Evolutionary conservation across 305 asterid genomes (phyloP), one percentile per base, ranked within the genome.

Genomic region (Fraxinus greggii): DNA sequence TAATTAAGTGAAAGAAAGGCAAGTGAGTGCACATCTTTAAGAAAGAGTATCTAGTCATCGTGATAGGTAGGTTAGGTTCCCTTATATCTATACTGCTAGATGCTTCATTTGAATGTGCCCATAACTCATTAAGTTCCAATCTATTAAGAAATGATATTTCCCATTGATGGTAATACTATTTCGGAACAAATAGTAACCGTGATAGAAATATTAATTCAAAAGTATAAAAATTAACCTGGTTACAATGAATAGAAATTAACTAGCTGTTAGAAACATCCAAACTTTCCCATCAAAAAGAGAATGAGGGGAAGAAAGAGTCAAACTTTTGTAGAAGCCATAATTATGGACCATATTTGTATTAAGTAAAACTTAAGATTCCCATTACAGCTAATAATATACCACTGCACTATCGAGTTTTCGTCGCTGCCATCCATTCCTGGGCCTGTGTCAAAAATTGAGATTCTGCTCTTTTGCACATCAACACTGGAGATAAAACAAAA

Each of bases 351-450:
- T 15, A 73, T 10, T 31, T 78, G 74, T 40, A 28, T 61, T 59
- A 61, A 80, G 79, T 24, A 31, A 33, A 72, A 17, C 15, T n/a
- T 38, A 19, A 35, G 23, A 19, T 8, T 78, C 26, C 74, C 24
- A 26, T 79, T 45, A 73, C 51, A 84, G 81, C 7, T 67, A 54
- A 40, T 78, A 51, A 72, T 81, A 4, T 88, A 94, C 98, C 98
- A 94, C 76, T 93, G 89, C 5, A 83, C 95, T 77, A 94, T 77
- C 2, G 89, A 87, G 74, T 91, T 90, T 48, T 88, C 95, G 59
- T 82, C 86, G 48, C 90, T 84, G 15, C 93, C 95, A 79, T 94
- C 97, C 97, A 94, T 93, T 83, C 97, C 97, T 8, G 93, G 93
- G 70, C 95, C 97, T 1, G 94, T 82, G 86, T 93, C 93, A 56